Base-by-base conservation (phyloP, 2,329 filamentous ascomycete genomes). In the Gaeumannomyces sp. region DNA sequence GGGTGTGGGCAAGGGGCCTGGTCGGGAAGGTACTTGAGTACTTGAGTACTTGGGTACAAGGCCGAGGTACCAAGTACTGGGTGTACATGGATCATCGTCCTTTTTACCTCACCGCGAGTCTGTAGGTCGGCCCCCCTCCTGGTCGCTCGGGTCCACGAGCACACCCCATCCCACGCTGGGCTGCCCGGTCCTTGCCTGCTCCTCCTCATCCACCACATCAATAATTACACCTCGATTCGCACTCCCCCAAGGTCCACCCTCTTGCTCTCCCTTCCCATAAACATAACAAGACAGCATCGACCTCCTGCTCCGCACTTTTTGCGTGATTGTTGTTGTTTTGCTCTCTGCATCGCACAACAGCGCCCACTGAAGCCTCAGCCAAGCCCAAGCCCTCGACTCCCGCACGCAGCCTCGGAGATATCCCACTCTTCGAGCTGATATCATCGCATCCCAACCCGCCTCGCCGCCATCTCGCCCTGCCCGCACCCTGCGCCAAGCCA, bases 171-270 rank as follows among this genome's bases (percentile, higher is more conserved):
- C 67, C 66, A 65, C 63, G 38, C 60, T 63, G 35, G 45, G 58
- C 66, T 65, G 64, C 66, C 65, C 45, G 45, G 45, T 64, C 64
- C 66, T 66, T 65, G 65, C 60, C 65, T 59, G 45, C 64, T 65
- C 62, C 61, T 63, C 65, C 65, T 56, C 66, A 66, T 64, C 66
- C 66, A 68, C 38, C 61, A 64, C 64, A 65, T 59, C 59, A 63
- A 68, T 69, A 69, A 70, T 71, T 72, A 72, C 70, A 70, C 70
- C 67, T 72, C 70, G 66, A 66, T 69, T 68, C 65, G 64, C 68
- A 65, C 65, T 68, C 68, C 66, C 68, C 66, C 63, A 64, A 58
- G 61, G 38, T 64, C 56, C 38, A 63, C 64, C 64, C 64, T 65
- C 64, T 62, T 61, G 61, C 64, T 61, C 63, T 64, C 62, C 60